Base-by-base conservation (phyloP, 2,329 filamentous ascomycete genomes). In the Pseudogymnoascus sp. region DNA sequence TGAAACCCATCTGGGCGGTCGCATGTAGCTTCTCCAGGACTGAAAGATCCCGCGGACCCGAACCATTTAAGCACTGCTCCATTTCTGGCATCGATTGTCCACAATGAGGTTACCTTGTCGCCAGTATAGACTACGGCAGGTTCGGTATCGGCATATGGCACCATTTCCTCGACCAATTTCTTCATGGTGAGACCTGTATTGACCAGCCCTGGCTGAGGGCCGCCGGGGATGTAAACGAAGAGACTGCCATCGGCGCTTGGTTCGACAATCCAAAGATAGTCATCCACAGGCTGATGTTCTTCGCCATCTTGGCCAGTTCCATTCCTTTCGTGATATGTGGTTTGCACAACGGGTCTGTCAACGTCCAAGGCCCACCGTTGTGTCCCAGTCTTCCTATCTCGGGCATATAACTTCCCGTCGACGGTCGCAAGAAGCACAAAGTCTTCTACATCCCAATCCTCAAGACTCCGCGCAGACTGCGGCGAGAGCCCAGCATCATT, bases 391-490 rank as follows among this genome's bases (percentile, higher is more conserved):
- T 87, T 89, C 71, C 94, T 85, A 78, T 97, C 91, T 75, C 86
- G 86, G 74, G 93, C 92, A 78, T 96, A 90, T 71, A 97, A 85
- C 74, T 91, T 90, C 82, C 94, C 94, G 82, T 97, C 92, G 85
- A 97, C 90, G 84, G 94, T 97, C 90, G 94, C 93, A 89, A 99
- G 82, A 81, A 99, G 90, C 79, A 97, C 90, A 84, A 97, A 96
- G 82, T 97, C 92, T 90, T 97, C 93, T 79, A 97, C 92, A 89
- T 97, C 91, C 93, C 93, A 97, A 80, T 97, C 93, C 84, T 92
- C 88, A 84, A 97, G 82, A 82, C 88, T 95, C 86, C 93, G 92
- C 92, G 92, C 93, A 63, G 35, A 82, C 74, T 90, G 88, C 87
- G 87, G 89, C 80, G 88, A 84, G 76, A 89, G 81, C 71, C 85